Evolutionary conservation across 495 filamentous ascomycete species (phyloP).

Genomic region (Evernia prunastri): DNA sequence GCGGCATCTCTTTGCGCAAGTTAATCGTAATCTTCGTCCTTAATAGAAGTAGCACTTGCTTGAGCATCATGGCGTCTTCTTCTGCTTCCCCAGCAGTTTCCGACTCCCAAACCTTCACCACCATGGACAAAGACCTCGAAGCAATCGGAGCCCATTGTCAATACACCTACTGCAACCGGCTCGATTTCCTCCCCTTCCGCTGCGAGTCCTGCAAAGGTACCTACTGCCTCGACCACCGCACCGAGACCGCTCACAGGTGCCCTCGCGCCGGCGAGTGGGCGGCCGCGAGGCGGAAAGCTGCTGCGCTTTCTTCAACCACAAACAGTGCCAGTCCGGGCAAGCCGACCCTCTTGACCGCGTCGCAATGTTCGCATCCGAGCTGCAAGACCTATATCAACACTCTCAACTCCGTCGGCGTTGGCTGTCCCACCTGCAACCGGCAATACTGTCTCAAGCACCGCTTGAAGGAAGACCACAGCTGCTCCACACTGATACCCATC

Average conservation of each 20-base stretch:
- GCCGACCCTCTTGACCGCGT: slow-evolving; percentile 54
- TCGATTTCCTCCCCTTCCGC: slow-evolving; percentile 93
- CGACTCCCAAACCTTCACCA: slow-evolving; percentile 42
- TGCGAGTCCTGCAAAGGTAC: slow-evolving; percentile 83
- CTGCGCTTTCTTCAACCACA: slow-evolving; percentile 10
- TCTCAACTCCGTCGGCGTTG: slow-evolving; percentile 65
- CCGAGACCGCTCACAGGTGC: slow-evolving; percentile 77
- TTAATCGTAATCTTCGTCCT: background rate
- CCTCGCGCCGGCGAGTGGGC: slow-evolving; percentile 82
- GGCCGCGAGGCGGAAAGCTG: slow-evolving; percentile 17
- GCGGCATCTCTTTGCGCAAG: slow-evolving; percentile 7
- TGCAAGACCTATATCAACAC: slow-evolving; percentile 90
- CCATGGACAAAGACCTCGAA: slow-evolving; percentile 65
- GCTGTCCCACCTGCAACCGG: slow-evolving; percentile 72
- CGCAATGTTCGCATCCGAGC: slow-evolving; percentile 61
- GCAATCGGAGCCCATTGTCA: slow-evolving; percentile 89
- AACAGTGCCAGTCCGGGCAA: slow-evolving; percentile 31
- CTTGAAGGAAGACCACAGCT: slow-evolving; percentile 81
- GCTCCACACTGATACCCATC: slow-evolving; percentile 60
- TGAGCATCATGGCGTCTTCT: slow-evolving; percentile 24
- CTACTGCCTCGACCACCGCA: slow-evolving; percentile 93
- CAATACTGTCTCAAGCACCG: slow-evolving; percentile 92
- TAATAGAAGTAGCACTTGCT: no score
- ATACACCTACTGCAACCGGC: slow-evolving; percentile 80
- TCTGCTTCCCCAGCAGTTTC: slow-evolving; percentile 10